Base-by-base conservation (phyloP, 106 monocot species). In the Iris macrosiphon region DNA sequence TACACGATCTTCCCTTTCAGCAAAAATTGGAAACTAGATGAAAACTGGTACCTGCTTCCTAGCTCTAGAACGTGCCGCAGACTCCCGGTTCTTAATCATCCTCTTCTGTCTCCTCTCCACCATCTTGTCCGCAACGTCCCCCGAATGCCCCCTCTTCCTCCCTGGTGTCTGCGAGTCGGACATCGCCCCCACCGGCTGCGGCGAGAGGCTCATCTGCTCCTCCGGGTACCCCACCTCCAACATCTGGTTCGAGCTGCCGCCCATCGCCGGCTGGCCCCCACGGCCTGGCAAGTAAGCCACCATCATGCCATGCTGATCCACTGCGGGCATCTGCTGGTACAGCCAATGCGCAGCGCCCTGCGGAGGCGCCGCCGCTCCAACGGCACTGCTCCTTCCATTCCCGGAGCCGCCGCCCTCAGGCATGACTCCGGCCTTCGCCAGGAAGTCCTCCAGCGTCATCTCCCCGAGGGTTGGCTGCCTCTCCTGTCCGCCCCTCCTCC, bases 31-130 rank as follows among this genome's bases (percentile, higher is more conserved):
- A 44, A 39, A 39, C 39, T 12, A 9, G 7, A 39, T 8, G 3
- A 14, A 39, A 12, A 39, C 2, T 48, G 8, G 11, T 3, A 95
- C 95, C 89, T 89, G 89, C 60, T 95, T 95, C 73, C 95, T 85
- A 47, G 95, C 95, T 63, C 95, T 85, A 6, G 95, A 95, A 45
- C 95, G 78, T 1, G 95, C 95, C 35, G 95, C 95, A 11, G 95
- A 95, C 64, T 95, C 94, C 45, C 94, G 46, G 52, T 94, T 94
- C 65, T 94, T 88, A 22, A 94, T 94, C 94, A 94, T 94, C 73
- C 94, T 78, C 70, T 85, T 88, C 49, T 94, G 94, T 59, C 81
- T 74, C 76, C 88, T 78, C 67, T 95, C 89, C 50, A 79, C 66
- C 7, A 66, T 44, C 72, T 79, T 95, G 50, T 82, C 82, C 9